Evolutionary conservation across 805 yeast species (phyloP).

Genomic region (Maudiozyma turicensis): DNA sequence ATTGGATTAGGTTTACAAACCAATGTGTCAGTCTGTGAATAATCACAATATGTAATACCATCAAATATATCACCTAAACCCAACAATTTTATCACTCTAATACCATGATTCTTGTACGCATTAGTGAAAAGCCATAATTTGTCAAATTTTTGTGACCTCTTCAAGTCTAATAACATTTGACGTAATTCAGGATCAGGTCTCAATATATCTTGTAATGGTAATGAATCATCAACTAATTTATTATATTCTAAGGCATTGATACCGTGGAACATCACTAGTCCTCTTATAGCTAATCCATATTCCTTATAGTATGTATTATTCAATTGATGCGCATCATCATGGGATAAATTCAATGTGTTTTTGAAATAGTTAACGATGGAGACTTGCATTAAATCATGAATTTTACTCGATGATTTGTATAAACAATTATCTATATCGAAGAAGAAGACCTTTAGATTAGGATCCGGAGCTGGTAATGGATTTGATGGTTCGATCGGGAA

Average conservation of each 20-base stretch:
- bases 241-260: constrained; percentile 88
- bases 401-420: constrained; percentile 61
- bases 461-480: constrained; percentile 20
- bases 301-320: constrained; percentile 71
- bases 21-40: constrained; percentile 49
- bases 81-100: constrained; percentile 64
- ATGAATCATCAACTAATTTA: constrained; percentile 79
- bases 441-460: constrained; percentile 42
- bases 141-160: constrained; percentile 42
- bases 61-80: constrained; percentile 92
- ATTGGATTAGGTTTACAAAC: constrained; percentile 82
- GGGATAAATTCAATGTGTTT: constrained; percentile 47
- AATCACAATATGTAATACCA: constrained; percentile 90
- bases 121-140: constrained; percentile 89
- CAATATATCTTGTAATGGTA: constrained; percentile 75
- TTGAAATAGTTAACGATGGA: constrained; percentile 77
- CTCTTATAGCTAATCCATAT: constrained; percentile 91
- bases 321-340: constrained; percentile 63
- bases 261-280: constrained; percentile 52
- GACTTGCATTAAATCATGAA: constrained; percentile 82
- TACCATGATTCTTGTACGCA: constrained; percentile 86
- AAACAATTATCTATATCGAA: constrained; percentile 94
- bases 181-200: constrained; percentile 50
- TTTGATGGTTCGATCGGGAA: constrained; percentile 22
- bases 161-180: constrained; percentile 39